Base-by-base conservation (phyloP, 225 moss, liverwort and hornwort genomes). In the Ulota crispa region DNA sequence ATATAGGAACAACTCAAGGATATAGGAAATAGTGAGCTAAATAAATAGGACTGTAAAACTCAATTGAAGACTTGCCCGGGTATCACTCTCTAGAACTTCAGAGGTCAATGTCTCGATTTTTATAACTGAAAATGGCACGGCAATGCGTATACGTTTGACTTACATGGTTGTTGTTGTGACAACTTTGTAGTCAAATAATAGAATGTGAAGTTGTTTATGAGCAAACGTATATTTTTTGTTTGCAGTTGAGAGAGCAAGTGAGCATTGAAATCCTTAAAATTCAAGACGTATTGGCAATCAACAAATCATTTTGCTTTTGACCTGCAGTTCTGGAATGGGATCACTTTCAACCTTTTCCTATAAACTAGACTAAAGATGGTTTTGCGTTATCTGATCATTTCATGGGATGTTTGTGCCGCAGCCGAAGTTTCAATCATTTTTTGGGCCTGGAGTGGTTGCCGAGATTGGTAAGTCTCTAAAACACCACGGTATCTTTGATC, bases 341-440 rank as follows among this genome's bases (percentile, higher is more conserved):
- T 80, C 36, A 59, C 36, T 64, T 78, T 55, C 21, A 43, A 36
- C 16, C 45, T 68, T 32, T 52, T 67, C 62, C 30, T 1, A 18
- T 10, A 20, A 50, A 37, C 15, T 56, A 19, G 24, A 55, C 24
- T 41, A 70, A 18, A 3, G 53, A 41, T 28, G 64, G 27, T 41
- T 77, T 83, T 66, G 11, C 41, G 6, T 78, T 20, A 32, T 73
- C 80, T 88, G 57, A 83, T 4, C 23, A 31, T 53, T 59, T 69
- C 43, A 59, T 81, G 63, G 31, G 26, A 53, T 82, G 54, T 70
- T 47, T 81, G 47, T 70, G 26, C 36, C 69, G 83, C 85, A 92
- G 92, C 79, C 88, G 52, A 92, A 92, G 77, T 87, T 92, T 54
- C 88, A 88, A 73, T 92, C 92, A 36, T 92, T 92, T 77, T 92